Evolutionary conservation across 768 basidiomycete species (phyloP), one percentile per base, ranked within the genome.

Genomic region (Hortiboletus flavorubellus): DNA sequence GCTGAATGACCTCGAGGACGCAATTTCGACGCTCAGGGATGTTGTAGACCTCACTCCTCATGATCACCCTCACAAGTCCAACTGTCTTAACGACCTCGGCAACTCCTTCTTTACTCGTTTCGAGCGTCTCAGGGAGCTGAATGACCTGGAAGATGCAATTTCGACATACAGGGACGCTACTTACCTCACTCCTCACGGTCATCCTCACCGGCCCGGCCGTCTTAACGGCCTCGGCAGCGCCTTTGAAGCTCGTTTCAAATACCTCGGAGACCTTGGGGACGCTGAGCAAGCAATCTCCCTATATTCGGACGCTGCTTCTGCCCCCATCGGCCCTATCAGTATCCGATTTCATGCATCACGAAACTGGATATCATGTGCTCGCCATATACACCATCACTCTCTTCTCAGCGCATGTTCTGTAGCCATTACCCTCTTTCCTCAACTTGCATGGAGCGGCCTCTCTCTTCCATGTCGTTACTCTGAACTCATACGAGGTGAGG

Each of bases 381-480:
- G 33, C 6, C 8, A 7, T 29, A 8, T 52, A 30, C 47, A 42
- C 4, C 47, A 60, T 15, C 21, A 23, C 30, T 50, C 63, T 21
- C 59, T 62, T 26, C 46, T 68, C 8, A 43, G 59, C 2, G 64
- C 62, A 29, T 67, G 60, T 51, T 51, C 53, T 34, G 47, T 49
- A 9, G 39, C 67, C 1, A 54, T 68, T n/a, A n/a, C 43, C 29
- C 61, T 68, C 33, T 51, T 68, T 10, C 66, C 67, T 34, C 48
- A 51, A 30, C 18, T 58, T 11, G 57, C 57, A 16, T 59, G 54
- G 58, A 42, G 51, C 4, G 66, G 60, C 12, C 44, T 59, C n/a
- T 46, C 63, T 31, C 42, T 66, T 18, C 21, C 33, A n/a, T 31
- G 46, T 33, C 66, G 66, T 26, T 59, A 61, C 14, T 53, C 49